Evolutionary conservation across 192 early-diverging fungal species (phyloP), one percentile per base, ranked within the genome.

Genomic region (Backusella australiensis): DNA sequence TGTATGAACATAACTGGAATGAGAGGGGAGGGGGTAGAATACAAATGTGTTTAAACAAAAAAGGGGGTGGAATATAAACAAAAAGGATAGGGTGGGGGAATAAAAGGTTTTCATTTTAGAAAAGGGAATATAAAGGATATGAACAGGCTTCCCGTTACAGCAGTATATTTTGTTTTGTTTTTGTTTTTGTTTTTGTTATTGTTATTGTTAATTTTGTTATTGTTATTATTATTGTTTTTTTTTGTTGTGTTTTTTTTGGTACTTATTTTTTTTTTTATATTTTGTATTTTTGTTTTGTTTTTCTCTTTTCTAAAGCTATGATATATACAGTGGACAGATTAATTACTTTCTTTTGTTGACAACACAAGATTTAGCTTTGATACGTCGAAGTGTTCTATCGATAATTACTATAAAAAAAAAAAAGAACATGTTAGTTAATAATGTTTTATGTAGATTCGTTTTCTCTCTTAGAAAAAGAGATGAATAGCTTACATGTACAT

Each of bases 401-500:
- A 69, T 69, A 23, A 69, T 39, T n/a, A 69, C 68, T 70, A n/a
- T n/a, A n/a, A 70, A 21, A 70, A 70, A 29, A 44, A 29, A 70
- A 21, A 70, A 70, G 15, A 44, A 17, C n/a, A 15, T 29, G 36
- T 39, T 44, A 26, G 19, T 70, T 41, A 7, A 41, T 70, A 15
- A 32, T 44, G 34, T 1, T 23, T 53, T 21, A 21, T 53, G 8
- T 53, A 15, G 19, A 53, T 21, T 15, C 52, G 52, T 23, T 53
- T 53, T 53, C n/a, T 53, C 21, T 53, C 21, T 56, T 35, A 67
- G 14, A 11, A 17, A 34, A 15, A 67, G 12, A 23, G 11, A 67
- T 67, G 32, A 12, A 67, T 44, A 19, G 15, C 76, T 41, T 73
- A 73, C 77, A 67, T 78, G 41, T 65, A 72, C 72, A 78, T 36